phyloP scores from a whole-genome alignment of 2,329 filamentous ascomycete species.

The Elsinoe arachidis region DNA sequence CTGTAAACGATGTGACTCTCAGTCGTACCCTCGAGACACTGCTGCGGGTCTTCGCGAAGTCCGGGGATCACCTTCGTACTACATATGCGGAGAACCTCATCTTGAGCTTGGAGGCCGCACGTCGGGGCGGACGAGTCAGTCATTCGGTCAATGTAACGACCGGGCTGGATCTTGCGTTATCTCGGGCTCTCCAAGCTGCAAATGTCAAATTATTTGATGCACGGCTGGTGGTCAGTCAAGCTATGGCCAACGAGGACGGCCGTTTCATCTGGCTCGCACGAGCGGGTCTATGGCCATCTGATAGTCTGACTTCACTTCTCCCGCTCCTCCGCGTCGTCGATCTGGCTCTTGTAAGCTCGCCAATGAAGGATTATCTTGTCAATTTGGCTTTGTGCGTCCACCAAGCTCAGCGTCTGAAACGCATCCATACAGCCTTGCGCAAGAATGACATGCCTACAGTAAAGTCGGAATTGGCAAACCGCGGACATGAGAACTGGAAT shows the following conservation, averaged over 20 bases:
- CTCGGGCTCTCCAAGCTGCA: too few relatives aligned
- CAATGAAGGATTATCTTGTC: background rate
- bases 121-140: too few relatives aligned
- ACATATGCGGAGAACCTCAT: too few relatives aligned
- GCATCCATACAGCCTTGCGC: background rate
- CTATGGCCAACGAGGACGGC: background rate
- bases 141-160: too few relatives aligned
- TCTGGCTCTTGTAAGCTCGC: background rate
- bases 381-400: background rate
- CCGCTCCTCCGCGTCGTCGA: background rate
- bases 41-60: too few relatives aligned
- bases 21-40: too few relatives aligned
- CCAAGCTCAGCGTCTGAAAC: slow-evolving; percentile 8
- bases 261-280: background rate
- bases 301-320: background rate
- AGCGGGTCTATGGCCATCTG: slow-evolving; percentile 9
- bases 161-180: too few relatives aligned
- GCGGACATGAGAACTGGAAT: slow-evolving; percentile 50
- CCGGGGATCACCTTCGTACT: too few relatives aligned
- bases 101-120: too few relatives aligned
- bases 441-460: background rate
- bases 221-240: background rate
- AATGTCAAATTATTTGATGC: too few relatives aligned
- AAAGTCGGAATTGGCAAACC: slow-evolving; percentile 33
- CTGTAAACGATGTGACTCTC: too few relatives aligned